Evolutionary conservation across 2,329 filamentous ascomycete genomes (phyloP), one percentile per base, ranked within the genome.

Genomic region (Rosellinia necatrix): DNA sequence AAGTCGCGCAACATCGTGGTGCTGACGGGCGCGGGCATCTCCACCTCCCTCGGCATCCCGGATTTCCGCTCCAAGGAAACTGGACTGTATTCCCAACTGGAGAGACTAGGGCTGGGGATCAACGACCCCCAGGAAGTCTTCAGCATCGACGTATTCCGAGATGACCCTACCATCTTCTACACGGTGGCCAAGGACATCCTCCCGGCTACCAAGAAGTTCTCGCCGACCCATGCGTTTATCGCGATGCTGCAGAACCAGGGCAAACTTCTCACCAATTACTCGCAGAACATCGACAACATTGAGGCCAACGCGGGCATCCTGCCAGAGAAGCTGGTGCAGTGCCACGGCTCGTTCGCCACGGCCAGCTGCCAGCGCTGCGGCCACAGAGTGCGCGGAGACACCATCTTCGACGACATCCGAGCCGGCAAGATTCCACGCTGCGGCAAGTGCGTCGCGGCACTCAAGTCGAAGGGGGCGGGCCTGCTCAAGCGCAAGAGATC

Each of bases 271-370:
- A 97, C 92, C 37, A 97, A 97, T 75, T 99, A 97, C 77, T 96
- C 94, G 0, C 94, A 99, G 72, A 99, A 99, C 73, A 97, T 99
- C 68, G 94, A 99, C 78, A 97, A 97, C 66, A 86, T 97, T 48
- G 93, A 99, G 73, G 83, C 87, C 59, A 87, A 90, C 67, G 93
- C 93, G 0, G 94, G 94, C 19, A 90, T 99, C 58, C 75, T 79
- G 19, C 81, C 85, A 1, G 87, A 90, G 29, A 96, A 94, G 69
- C 81, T 97, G 15, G 88, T 99, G 24, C 93, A 99, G 74, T 97
- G 94, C 71, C 94, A 99, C 71, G 94, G 94, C 58, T 96, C 91
- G 6, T 97, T 97, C 76, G 92, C 92, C 38, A 96, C 89, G 0
- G 94, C 94, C 19, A 90, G 87, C 2, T 99, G 94, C 73, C 83